Evolutionary conservation across 1,284 basidiomycete genomes (phyloP).

Genomic region (Ustilago crameri): DNA sequence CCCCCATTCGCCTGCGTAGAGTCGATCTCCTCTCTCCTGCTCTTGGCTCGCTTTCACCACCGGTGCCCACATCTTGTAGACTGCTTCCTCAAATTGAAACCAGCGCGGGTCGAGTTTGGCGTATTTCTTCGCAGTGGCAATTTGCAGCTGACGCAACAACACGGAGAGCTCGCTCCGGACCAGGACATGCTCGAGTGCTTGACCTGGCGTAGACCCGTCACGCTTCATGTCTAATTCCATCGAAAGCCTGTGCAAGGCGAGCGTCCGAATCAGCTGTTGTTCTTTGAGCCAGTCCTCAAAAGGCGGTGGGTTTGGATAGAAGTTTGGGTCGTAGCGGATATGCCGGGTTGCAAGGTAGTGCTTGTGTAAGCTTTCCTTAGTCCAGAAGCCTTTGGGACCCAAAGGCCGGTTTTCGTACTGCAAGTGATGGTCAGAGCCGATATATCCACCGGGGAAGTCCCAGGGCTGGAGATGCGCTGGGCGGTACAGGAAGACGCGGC

Average conservation of each 20-base stretch:
- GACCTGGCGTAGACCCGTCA: background rate
- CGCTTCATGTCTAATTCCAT: slow-evolving; percentile 2
- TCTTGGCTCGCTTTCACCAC: slow-evolving; percentile 11
- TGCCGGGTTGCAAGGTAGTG: slow-evolving; percentile 14
- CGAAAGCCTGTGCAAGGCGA: slow-evolving; percentile 1
- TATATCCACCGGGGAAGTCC: slow-evolving; percentile 15
- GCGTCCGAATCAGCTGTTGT: slow-evolving; percentile 22
- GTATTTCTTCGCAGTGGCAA: slow-evolving; percentile 12
- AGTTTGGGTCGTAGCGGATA: slow-evolving; percentile 13
- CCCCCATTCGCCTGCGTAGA: background rate
- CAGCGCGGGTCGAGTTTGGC: background rate
- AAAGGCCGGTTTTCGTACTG: slow-evolving; percentile 2
- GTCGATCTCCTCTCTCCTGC: background rate
- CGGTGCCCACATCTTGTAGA: slow-evolving; percentile 7
- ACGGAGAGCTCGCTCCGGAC: slow-evolving; percentile 6
- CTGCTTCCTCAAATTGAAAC: slow-evolving; percentile 11
- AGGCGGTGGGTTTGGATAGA: slow-evolving; percentile 13
- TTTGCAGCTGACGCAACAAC: slow-evolving; percentile 12
- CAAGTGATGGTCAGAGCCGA: background rate
- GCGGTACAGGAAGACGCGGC: slow-evolving; percentile 21
- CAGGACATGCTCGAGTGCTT: slow-evolving; percentile 15
- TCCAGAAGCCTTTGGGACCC: slow-evolving; percentile 30
- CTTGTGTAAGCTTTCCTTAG: slow-evolving; percentile 1
- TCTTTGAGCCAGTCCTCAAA: slow-evolving; percentile 38
- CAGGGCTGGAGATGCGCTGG: slow-evolving; percentile 11